These are phyloP conservation scores for Petunia secreta DNA, from an alignment of 257 asterid genomes.

Conservation along the genomic window DNA sequence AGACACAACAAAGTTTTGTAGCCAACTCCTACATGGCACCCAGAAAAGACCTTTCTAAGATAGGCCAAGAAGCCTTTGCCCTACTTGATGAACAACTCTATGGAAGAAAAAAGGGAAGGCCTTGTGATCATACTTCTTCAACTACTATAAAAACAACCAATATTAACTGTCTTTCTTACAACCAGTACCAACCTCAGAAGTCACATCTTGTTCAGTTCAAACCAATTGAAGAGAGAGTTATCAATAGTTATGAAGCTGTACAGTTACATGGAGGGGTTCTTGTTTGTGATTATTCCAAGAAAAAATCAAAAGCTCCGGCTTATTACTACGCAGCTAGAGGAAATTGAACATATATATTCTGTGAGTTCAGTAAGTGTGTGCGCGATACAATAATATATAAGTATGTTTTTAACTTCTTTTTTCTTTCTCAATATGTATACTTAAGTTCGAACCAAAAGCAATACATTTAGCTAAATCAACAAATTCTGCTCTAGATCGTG, in stretches of 20 bases:
- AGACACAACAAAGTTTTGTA: not conserved
- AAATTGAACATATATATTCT: not conserved
- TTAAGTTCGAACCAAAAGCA: no score
- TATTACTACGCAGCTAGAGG: not conserved
- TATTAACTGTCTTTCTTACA: not conserved
- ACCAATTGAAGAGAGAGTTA: slow-evolving; percentile 13
- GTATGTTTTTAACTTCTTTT: no score
- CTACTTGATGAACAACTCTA: slow-evolving; percentile 14
- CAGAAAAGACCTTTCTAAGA: not conserved
- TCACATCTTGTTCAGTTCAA: not conserved
- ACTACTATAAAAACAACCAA: not conserved
- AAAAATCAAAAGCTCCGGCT: not conserved
- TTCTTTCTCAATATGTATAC: no score
- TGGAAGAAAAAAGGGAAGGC: not conserved
- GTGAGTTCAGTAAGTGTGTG: not conserved
- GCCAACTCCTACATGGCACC: slow-evolving; percentile 14
- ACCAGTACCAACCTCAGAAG: not conserved
- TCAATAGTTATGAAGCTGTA: slow-evolving; percentile 13
- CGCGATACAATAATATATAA: not conserved
- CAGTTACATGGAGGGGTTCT: slow-evolving; percentile 1
- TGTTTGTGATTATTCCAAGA: not conserved
- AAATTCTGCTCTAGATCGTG: not conserved
- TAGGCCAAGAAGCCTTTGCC: slow-evolving; percentile 20
- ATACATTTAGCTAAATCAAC: not conserved
- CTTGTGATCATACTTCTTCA: not conserved